Evolutionary conservation across 139 green algal genomes (phyloP), one percentile per base, ranked within the genome.

Genomic region (Zygnema cylindricum): DNA sequence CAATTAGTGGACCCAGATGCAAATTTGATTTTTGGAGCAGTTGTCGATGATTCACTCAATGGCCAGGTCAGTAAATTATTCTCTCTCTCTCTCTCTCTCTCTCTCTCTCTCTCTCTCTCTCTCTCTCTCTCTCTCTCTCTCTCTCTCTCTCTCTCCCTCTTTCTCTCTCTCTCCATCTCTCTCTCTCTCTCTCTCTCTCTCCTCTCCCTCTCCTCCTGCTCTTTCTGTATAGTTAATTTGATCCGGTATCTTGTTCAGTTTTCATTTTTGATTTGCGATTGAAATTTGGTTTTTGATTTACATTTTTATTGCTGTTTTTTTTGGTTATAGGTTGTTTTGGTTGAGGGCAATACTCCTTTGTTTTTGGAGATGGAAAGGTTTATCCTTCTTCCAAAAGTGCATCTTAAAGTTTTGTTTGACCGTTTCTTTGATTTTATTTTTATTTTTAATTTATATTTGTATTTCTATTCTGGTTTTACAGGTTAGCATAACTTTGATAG

Each of bases 21-120:
- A 89, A 99, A 99, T 94, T 94, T 99, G 87, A 99, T 99, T 91
- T 99, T 99, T 89, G 97, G 97, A n/a, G 96, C 97, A 21, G 95
- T 96, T 25, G 94, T 96, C 55, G 96, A 98, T 86, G 94, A 97
- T 55, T 86, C 96, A 79, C 95, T 98, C 7, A 95, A 98, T 86
- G 91, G 94, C 16, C 93, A 94, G 1, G 96, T 95, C 63, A 97
- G 97, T 1, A 57, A 25, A 7, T 63, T 16, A 7, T 63, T 63
- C 16, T 63, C 16, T 16, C 49, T 63, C 16, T 63, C 49, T 16
- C 16, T 16, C 49, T 63, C 49, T 16, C 7, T 16, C 49, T 63
- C 16, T 25, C 16, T 16, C 49, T 16, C 49, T 63, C 16, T 63
- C 16, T 25, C 16, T 54, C 16, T 41, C 75, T 41, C 75, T 43